Evolutionary conservation across 371 early-diverging fungal species (phyloP).

Genomic region (Actinomortierella ambigua): DNA sequence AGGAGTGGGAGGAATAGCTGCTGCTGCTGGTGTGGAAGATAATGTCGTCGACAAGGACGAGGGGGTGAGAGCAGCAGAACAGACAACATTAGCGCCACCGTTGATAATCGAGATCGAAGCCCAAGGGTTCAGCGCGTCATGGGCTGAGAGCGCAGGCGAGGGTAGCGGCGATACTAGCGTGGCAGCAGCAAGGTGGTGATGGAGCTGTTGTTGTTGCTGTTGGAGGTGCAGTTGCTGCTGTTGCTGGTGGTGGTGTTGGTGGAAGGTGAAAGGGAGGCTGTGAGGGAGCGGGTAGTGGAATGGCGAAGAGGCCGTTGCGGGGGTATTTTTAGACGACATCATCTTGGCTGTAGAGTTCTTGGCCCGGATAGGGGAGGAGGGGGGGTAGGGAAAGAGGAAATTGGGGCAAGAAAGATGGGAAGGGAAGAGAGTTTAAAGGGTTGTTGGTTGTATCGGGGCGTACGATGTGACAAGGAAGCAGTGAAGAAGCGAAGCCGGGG

Average conservation of each 20-base stretch:
- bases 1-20: too few species aligned
- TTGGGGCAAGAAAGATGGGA: background rate
- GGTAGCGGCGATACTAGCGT: slow-evolving; percentile 46
- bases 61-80: slow-evolving; percentile 7
- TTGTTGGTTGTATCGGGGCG: background rate
- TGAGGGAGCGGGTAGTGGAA: too few species aligned
- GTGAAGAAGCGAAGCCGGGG: background rate
- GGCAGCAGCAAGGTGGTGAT: slow-evolving; percentile 36
- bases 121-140: slow-evolving; percentile 45
- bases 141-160: slow-evolving; percentile 41
- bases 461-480: background rate
- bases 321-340: too few species aligned
- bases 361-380: too few species aligned
- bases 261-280: slow-evolving; percentile 3
- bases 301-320: too few species aligned
- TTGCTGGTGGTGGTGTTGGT: slow-evolving; percentile 2
- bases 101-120: slow-evolving; percentile 18
- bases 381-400: background rate
- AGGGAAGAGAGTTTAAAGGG: slow-evolving; percentile 1
- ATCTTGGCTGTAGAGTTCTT: too few species aligned
- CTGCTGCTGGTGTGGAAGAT: too few species aligned
- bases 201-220: slow-evolving; percentile 33
- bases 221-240: slow-evolving; percentile 37
- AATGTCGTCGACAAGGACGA: slow-evolving; percentile 4
- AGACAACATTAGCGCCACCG: too few species aligned